Percentiles rank a stretch among this genome's conserved stretches.
These are phyloP conservation scores for Hygrophorus pudorinus DNA, from an alignment of 768 basidiomycete species.

Conservation along the genomic window DNA sequence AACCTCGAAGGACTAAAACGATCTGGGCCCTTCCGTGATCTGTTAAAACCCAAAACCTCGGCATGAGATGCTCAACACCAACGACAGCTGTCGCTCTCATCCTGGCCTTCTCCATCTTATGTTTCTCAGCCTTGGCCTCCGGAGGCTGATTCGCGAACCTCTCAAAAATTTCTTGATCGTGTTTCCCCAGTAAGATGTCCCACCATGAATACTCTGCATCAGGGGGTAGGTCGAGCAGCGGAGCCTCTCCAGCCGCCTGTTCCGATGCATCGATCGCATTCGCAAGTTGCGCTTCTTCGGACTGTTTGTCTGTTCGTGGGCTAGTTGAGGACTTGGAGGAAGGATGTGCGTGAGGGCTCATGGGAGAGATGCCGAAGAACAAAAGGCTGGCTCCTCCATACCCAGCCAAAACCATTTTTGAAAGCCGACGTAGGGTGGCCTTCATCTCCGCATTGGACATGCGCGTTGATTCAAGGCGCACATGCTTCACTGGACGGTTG, in stretches of 20 bases:
- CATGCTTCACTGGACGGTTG: slow-evolving; percentile 14
- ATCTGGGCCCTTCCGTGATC: slow-evolving; percentile 68
- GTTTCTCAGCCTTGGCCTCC: slow-evolving; percentile 17
- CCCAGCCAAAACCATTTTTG: slow-evolving; percentile 75
- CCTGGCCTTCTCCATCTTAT: slow-evolving; percentile 26
- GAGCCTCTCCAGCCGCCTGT: slow-evolving; percentile 40
- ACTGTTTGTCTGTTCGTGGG: slow-evolving; percentile 27
- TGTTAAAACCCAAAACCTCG: slow-evolving; percentile 79
- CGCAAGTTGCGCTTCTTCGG: slow-evolving; percentile 54
- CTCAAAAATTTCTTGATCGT: slow-evolving; percentile 79
- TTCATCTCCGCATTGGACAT: slow-evolving; percentile 45
- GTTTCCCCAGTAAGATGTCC: slow-evolving; percentile 69
- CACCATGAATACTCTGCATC: slow-evolving; percentile 62
- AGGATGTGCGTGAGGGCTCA: not conserved
- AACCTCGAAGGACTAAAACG: slow-evolving; percentile 65
- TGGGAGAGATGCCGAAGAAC: slow-evolving; percentile 60
- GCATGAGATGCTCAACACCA: slow-evolving; percentile 63
- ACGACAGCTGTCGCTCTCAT: slow-evolving; percentile 52
- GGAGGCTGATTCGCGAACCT: slow-evolving; percentile 32
- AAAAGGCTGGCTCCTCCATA: slow-evolving; percentile 76
- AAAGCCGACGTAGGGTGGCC: slow-evolving; percentile 62
- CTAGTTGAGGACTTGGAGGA: slow-evolving; percentile 18
- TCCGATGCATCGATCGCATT: slow-evolving; percentile 64
- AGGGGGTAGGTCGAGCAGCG: slow-evolving; percentile 10
- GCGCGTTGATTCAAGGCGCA: slow-evolving; percentile 10